Base-by-base conservation (phyloP, 495 filamentous ascomycete genomes). In the Hypoxylon subgilvum region DNA sequence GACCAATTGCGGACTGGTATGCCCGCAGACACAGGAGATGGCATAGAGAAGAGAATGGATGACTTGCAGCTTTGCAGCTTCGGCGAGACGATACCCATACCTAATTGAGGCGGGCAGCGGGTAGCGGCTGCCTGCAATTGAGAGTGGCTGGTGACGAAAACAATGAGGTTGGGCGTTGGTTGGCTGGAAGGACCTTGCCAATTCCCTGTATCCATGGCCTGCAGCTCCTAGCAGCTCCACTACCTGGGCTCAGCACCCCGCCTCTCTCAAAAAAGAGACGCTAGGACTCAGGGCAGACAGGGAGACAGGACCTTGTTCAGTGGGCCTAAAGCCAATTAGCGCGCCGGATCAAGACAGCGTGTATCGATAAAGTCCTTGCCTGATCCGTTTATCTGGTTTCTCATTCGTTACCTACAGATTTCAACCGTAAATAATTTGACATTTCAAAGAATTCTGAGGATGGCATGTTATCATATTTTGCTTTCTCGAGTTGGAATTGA, bases 91-190 rank as follows among this genome's bases (percentile, higher is more conserved):
- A 19, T 7, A 36, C 21, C 48, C 42, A 54, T 54, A 46, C 47
- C 46, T 30, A 34, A 53, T 55, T 52, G 45, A 60, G 27, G 53
- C 56, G 55, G 61, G 44, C 43, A 47, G 40, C 25, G 9, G 47
- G 25, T 16, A 35, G 17, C 16, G 16, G 34, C 23, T 48, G 27
- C 42, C 23, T 48, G 27, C 42, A 64, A 64, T 64, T 63, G 46
- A 64, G 46, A 64, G 61, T 64, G 61, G 61, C 61, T 64, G 61
- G 61, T 59, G 61, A 64, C 43, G 54, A 64, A 64, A 64, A 64
- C 35, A 58, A 64, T 59, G 61, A 64, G 61, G 61, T 64, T 64
- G 61, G 61, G 25, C 39, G 19, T 41, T 63, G 60, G 60, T 63
- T 57, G 60, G 60, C 43, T 52, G 14, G 53, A 54, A 43, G 17